Percentiles rank a stretch among this genome's conserved stretches.
Conservation (phyloP, 768 basidiomycete species). For the Royoungia palumana region DNA sequence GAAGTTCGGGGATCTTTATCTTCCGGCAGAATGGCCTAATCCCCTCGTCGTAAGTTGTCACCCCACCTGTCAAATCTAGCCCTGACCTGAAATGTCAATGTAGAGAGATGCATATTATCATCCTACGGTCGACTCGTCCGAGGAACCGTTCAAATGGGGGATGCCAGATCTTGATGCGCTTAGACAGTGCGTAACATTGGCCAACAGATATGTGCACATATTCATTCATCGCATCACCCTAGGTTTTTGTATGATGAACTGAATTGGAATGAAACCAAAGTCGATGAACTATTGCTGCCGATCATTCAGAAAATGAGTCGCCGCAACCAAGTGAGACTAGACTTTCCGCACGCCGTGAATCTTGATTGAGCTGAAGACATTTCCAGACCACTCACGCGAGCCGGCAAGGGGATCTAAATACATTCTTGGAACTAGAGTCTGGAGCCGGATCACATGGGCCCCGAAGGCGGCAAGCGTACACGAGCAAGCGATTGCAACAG, state of each 20-base stretch:
- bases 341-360: neutral
- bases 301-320: constrained; percentile 88
- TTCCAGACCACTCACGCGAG: constrained; percentile 58
- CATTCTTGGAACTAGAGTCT: constrained; percentile 68
- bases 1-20: constrained; percentile 78
- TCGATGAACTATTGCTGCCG: constrained; percentile 87
- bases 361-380: neutral
- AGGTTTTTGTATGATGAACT: constrained; percentile 78
- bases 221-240: constrained; percentile 10
- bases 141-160: constrained; percentile 96
- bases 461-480: constrained; percentile 74
- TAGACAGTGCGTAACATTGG: constrained; percentile 54
- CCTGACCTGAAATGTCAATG: constrained; percentile 1
- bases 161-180: constrained; percentile 94
- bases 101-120: constrained; percentile 92
- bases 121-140: constrained; percentile 85
- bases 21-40: constrained; percentile 87
- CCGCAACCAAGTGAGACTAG: constrained; percentile 59
- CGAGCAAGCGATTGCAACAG: constrained; percentile 83
- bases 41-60: constrained; percentile 68
- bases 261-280: constrained; percentile 77
- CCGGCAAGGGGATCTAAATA: constrained; percentile 72
- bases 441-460: constrained; percentile 74
- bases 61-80: constrained; percentile 4
- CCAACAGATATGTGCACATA: neutral